Evolutionary conservation across 1,139 yeast species (phyloP).

Genomic region (Suhomyces guaymorum): DNA sequence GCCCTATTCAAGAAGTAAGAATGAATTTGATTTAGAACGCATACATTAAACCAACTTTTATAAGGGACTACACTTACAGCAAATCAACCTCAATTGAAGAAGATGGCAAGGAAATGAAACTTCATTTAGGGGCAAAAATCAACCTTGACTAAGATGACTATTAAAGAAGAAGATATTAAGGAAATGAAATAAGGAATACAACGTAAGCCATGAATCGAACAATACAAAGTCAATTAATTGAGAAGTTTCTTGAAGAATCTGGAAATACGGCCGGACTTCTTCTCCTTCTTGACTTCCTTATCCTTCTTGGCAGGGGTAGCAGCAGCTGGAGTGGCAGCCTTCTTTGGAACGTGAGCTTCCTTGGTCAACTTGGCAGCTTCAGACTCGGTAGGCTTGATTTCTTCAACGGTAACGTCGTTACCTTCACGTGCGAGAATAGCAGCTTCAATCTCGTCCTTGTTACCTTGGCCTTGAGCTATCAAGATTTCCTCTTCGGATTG

Average conservation of each 20-base stretch:
- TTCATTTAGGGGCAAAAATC: not conserved
- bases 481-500: slow-evolving; percentile 37
- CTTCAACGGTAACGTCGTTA: slow-evolving; percentile 43
- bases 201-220: slow-evolving; percentile 10
- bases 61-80: too few relatives aligned
- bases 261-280: slow-evolving; percentile 46
- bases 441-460: slow-evolving; percentile 29
- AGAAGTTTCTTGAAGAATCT: slow-evolving; percentile 47
- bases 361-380: slow-evolving; percentile 37
- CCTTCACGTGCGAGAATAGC: slow-evolving; percentile 42
- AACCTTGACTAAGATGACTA: slow-evolving; percentile 11
- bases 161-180: slow-evolving; percentile 9
- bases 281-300: slow-evolving; percentile 27
- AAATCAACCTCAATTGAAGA: too few relatives aligned
- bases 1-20: too few relatives aligned
- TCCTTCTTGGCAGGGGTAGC: slow-evolving; percentile 25
- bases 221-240: slow-evolving; percentile 17
- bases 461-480: slow-evolving; percentile 39
- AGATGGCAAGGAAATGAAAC: too few relatives aligned
- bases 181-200: slow-evolving; percentile 11
- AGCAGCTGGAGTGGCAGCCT: slow-evolving; percentile 13
- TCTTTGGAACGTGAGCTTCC: slow-evolving; percentile 27
- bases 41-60: too few relatives aligned
- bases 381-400: slow-evolving; percentile 44
- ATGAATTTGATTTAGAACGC: too few relatives aligned